Base-by-base conservation (phyloP, 2,329 filamentous ascomycete species). In the Fusarium metavorans region DNA sequence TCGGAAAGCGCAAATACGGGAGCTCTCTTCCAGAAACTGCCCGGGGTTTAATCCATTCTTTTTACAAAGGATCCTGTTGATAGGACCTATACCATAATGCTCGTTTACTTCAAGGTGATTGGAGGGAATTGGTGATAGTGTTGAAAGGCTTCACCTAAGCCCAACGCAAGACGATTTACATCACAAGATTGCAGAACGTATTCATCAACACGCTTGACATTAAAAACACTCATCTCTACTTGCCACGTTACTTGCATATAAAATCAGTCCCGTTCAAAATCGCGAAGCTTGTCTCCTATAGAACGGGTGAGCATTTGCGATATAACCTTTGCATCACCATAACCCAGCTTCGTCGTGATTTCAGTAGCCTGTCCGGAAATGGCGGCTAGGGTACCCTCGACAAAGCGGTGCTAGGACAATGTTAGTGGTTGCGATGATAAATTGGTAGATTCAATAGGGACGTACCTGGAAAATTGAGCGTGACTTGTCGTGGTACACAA, bases 11-110 rank as follows among this genome's bases (percentile, higher is more conserved):
- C 43, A 48, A 48, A 6, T 5, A 16, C 25, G 43, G 9, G 27
- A 18, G 13, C 16, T 13, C 20, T 45, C 43, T 48, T 62, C 8
- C 16, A 34, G n/a, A 30, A 37, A 41, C 34, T 48, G 10, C 6
- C 11, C 58, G 62, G 63, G 20, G 20, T 20, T 20, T 20, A 77
- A 64, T 67, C 43, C 14, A 48, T 48, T 48, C 23, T 48, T 25
- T 25, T 5, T 5, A 48, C 2, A 10, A 1, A 10, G 9, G 14
- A 16, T 25, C 13, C 7, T 48, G 9, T 16, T 16, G 20, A 25
- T 16, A 8, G 43, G 7, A 45, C 41, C 39, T 45, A 23, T 16
- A 14, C 11, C 4, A 25, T 48, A 48, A 3, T 16, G 14, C 11
- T 25, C 2, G 13, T 16, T 25, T 4, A 5, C 8, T 25, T 25